Percentiles rank a stretch among this genome's conserved stretches.
Conservation (phyloP, 2,329 filamentous ascomycete species). For the Microcyclospora tardicrescens region DNA sequence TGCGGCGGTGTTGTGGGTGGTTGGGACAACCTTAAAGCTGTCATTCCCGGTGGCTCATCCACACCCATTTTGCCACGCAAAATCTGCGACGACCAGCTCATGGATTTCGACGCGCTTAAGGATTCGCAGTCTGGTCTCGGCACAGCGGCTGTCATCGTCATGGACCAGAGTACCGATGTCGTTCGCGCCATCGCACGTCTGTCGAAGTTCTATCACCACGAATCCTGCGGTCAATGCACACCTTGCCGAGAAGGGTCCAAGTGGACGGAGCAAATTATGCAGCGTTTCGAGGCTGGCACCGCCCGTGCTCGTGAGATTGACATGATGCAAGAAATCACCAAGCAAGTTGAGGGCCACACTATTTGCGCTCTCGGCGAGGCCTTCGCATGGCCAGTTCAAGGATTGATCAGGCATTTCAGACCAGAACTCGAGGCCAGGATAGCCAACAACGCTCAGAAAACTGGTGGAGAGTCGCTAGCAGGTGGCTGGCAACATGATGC, state of each 20-base stretch:
- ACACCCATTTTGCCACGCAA: conserved; percentile 86
- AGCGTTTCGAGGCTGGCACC: conserved; percentile 83
- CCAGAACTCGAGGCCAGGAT: conserved; percentile 90
- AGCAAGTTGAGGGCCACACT: conserved; percentile 98
- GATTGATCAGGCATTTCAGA: conserved; percentile 94
- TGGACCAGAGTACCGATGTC: conserved; percentile 96
- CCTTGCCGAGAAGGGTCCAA: conserved; percentile 98
- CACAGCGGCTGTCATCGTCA: conserved; percentile 94
- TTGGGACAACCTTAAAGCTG: conserved; percentile 91
- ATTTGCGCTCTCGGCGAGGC: conserved; percentile 97
- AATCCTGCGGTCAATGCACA: conserved; percentile 96
- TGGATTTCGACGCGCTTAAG: conserved; percentile 98
- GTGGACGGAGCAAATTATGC: conserved; percentile 99
- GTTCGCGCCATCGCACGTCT: conserved; percentile 87
- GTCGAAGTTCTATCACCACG: conserved; percentile 95
- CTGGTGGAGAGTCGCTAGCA: conserved; percentile 62
- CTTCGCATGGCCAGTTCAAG: conserved; percentile 97
- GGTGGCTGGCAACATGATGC: conserved; percentile 78
- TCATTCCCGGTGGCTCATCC: conserved; percentile 93
- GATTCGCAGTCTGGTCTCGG: conserved; percentile 95
- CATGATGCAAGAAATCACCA: conserved; percentile 98
- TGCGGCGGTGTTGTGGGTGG: conserved; percentile 92
- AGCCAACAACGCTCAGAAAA: conserved; percentile 59
- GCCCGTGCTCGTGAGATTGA: conserved; percentile 89
- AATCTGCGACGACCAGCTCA: conserved; percentile 87